Conservation (phyloP, 164 flowering plant genomes). For the Vitis rotundifolia region DNA sequence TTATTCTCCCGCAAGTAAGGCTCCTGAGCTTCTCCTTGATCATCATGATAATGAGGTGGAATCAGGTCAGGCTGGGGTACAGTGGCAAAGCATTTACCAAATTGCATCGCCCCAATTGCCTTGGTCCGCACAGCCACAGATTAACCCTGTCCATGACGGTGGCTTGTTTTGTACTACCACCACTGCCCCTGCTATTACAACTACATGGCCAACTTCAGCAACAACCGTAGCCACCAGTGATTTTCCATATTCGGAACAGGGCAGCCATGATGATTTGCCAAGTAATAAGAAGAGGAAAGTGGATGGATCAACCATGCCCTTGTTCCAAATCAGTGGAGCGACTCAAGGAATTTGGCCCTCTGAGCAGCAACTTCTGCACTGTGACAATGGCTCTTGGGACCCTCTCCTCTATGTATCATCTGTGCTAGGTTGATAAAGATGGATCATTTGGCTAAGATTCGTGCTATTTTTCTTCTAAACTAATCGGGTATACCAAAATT, state of each 20-base stretch:
- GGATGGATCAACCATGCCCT: not conserved
- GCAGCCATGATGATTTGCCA: not conserved
- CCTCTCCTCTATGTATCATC: conserved; percentile 26
- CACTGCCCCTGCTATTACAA: not conserved
- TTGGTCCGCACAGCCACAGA: conserved; percentile 5
- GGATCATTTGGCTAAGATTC: not conserved
- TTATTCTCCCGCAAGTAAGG: too few relatives aligned
- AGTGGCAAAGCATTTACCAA: not conserved
- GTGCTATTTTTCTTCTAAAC: not conserved
- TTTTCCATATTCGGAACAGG: not conserved
- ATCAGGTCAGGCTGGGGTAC: not conserved
- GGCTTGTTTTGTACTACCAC: not conserved
- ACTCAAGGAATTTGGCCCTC: conserved; percentile 9
- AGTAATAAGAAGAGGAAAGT: not conserved
- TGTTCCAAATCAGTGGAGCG: not conserved
- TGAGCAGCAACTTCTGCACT: conserved; percentile 21
- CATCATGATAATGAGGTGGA: too few relatives aligned
- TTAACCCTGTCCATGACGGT: conserved; percentile 6
- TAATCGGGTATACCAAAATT: not conserved
- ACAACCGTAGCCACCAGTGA: not conserved
- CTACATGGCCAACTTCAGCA: conserved; percentile 12
- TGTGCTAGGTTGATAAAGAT: conserved; percentile 14
- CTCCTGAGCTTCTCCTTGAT: too few relatives aligned
- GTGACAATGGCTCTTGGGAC: conserved; percentile 28
- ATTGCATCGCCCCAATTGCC: not conserved